Evolutionary conservation across 345 rosid species (phyloP), one percentile per base, ranked within the genome.

Genomic region (Abelmoschus esculentus): DNA sequence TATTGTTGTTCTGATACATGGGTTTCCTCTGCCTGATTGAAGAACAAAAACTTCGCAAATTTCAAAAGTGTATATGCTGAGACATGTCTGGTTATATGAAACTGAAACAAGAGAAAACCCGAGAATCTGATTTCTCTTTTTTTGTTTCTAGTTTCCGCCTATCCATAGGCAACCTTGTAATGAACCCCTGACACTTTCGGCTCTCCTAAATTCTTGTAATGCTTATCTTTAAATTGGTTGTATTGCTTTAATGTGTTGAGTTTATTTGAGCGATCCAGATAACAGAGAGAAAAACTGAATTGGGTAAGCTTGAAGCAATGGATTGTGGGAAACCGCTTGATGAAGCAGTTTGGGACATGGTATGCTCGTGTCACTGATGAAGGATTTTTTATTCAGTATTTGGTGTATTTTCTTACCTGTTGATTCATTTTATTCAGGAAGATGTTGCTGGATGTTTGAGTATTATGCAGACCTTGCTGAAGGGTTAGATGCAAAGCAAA

Each of bases 401-500:
- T n/a, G 65, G 66, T 19, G 11, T 44, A 46, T 53, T 73, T 44
- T 66, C 74, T 71, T 40, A 77, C 31, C 19, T 69, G 70, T 53
- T 69, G 63, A 77, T 38, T 71, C n/a, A 67, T 86, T 67, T 76
- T 67, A 50, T 77, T 9, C 83, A 96, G 98, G 99, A 96, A 77
- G 98, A 96, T 85, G 97, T 92, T 69, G 93, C 98, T 61, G 97
- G 85, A 38, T 96, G 99, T 79, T 96, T 59, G 97, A 92, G 75
- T 96, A 88, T 73, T 92, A 87, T 65, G 99, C 99, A 53, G 97
- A 87, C 74, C 90, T 96, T 68, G 99, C 99, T 70, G 97, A 90
- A 83, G 95, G 88, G 42, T 79, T 92, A 73, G 99, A 96, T 81
- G 88, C 92, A 47, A 90, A 90, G 82, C 93, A 87, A 79, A 89